Conservation (phyloP, 768 basidiomycete genomes). For the Mycena filopes region DNA sequence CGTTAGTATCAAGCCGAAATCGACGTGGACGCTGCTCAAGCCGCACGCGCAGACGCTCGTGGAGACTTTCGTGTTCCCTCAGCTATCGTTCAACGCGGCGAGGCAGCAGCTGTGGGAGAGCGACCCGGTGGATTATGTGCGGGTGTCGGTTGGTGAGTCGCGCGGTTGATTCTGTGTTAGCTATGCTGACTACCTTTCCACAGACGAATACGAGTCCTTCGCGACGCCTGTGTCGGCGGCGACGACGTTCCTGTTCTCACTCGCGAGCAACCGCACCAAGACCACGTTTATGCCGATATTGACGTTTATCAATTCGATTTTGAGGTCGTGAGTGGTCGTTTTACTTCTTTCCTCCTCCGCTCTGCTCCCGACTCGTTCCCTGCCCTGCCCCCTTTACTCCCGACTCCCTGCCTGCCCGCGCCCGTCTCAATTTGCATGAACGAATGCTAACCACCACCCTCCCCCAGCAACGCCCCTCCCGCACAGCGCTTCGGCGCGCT, state of each 20-base stretch:
- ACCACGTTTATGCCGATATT: constrained; percentile 85
- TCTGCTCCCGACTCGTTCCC: not conserved
- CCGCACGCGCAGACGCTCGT: constrained; percentile 84
- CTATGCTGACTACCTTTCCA: not conserved
- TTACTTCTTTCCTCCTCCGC: not conserved
- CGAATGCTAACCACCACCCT: not conserved
- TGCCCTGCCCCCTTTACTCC: constrained; percentile 6
- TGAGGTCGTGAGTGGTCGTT: constrained; percentile 66
- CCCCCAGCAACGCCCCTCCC: constrained; percentile 53
- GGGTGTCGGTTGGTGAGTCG: constrained; percentile 74
- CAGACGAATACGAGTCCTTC: constrained; percentile 86
- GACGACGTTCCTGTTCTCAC: constrained; percentile 81
- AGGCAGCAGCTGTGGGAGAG: constrained; percentile 77
- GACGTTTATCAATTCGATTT: constrained; percentile 78
- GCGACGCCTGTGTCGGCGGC: constrained; percentile 82
- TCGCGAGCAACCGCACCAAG: constrained; percentile 84
- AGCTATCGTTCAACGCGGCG: constrained; percentile 79
- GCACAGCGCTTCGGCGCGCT: constrained; percentile 86
- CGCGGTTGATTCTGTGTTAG: not conserved
- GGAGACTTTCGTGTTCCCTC: constrained; percentile 87
- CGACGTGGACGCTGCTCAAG: constrained; percentile 90
- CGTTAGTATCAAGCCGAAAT: constrained; percentile 88
- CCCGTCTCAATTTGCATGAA: not conserved
- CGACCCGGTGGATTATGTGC: constrained; percentile 88
- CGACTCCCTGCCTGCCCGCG: not conserved